Evolutionary conservation across 106 monocot genomes (phyloP).

Genomic region (Cymbidium sinense): DNA sequence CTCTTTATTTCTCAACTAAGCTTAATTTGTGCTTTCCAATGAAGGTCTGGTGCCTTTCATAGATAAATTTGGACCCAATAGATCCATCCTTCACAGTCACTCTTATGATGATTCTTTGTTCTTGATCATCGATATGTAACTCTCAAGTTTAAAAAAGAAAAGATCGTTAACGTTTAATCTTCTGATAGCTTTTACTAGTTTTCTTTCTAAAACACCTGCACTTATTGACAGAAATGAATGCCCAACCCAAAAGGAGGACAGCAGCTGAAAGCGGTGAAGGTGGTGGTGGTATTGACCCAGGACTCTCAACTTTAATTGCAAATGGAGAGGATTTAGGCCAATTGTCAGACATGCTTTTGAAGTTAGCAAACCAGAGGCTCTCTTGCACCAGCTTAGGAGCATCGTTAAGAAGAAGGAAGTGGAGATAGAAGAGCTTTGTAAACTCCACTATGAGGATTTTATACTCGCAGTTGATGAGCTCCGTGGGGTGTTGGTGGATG

Average conservation of each 20-base stretch:
- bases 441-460: conserved; percentile 66
- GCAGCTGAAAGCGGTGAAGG: conserved; percentile 24
- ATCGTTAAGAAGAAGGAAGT: conserved; percentile 59
- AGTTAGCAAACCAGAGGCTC: conserved; percentile 51
- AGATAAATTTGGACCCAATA: no score
- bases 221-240: conserved; percentile 19
- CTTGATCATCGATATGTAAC: background rate
- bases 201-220: background rate
- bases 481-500: conserved; percentile 57
- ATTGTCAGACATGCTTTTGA: conserved; percentile 50
- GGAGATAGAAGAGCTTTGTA: conserved; percentile 68
- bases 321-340: conserved; percentile 57
- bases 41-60: no score
- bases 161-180: background rate
- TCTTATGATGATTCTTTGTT: background rate
- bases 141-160: background rate
- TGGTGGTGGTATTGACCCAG: conserved; percentile 27
- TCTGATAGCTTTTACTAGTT: background rate
- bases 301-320: conserved; percentile 28
- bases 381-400: conserved; percentile 47
- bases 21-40: no score
- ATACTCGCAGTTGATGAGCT: conserved; percentile 67
- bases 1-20: no score
- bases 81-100: background rate
- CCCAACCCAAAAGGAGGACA: conserved; percentile 28